Conservation (phyloP, 2,329 filamentous ascomycete genomes). For the Bipolaris gigantea region DNA sequence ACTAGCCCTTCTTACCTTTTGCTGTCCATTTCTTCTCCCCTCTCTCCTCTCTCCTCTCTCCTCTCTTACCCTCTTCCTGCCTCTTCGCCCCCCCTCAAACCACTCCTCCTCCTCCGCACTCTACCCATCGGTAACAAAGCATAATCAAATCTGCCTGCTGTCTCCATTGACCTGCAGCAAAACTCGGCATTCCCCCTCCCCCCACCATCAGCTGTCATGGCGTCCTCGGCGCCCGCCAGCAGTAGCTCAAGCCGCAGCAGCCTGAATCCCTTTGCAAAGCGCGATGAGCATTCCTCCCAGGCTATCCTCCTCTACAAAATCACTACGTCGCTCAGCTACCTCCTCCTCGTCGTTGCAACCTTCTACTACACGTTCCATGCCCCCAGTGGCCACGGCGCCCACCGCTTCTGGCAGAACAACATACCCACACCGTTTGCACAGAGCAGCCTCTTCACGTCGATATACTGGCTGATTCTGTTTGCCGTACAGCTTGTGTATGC, state of each 20-base stretch:
- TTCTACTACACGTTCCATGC: constrained; percentile 72
- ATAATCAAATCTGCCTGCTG: neutral
- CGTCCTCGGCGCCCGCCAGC: neutral
- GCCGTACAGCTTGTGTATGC: constrained; percentile 76
- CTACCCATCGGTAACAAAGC: neutral
- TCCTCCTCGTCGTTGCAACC: constrained; percentile 70
- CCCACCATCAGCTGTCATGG: neutral
- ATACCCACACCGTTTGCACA: constrained; percentile 73
- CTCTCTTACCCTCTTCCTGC: neutral
- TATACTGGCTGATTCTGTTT: constrained; percentile 81
- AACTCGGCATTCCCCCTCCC: neutral
- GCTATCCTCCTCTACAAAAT: constrained; percentile 74
- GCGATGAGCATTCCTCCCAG: constrained; percentile 64
- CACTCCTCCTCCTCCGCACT: neutral
- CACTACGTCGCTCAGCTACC: constrained; percentile 72
- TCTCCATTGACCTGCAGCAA: neutral
- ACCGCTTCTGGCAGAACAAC: constrained; percentile 77
- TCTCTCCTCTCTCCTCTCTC: neutral
- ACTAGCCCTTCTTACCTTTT: neutral
- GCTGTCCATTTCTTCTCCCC: neutral
- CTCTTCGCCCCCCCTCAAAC: neutral
- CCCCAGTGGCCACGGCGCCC: constrained; percentile 62
- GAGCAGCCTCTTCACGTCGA: constrained; percentile 63
- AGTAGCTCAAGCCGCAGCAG: constrained; percentile 45
- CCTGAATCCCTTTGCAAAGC: constrained; percentile 73